Evolutionary conservation across 2,329 filamentous ascomycete species (phyloP).

Genomic region (Colletotrichum neosansevieriae): DNA sequence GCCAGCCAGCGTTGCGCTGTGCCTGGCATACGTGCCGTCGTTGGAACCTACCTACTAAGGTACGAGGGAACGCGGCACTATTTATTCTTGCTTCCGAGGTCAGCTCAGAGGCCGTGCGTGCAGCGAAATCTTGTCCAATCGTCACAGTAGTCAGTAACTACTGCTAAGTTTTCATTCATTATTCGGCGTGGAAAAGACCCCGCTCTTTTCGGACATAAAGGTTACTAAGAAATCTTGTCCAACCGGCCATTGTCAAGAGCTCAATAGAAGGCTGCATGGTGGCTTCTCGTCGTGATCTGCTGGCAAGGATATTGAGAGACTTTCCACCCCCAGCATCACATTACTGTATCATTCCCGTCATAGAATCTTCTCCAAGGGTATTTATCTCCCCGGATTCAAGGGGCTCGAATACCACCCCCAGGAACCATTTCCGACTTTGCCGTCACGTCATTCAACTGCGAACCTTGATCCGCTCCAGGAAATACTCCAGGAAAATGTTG

Average conservation of each 20-base stretch:
- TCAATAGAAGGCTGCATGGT: neutral
- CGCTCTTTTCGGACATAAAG: too few relatives aligned
- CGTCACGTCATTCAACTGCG: slow-evolving; percentile 32
- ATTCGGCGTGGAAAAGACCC: too few relatives aligned
- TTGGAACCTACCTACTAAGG: neutral
- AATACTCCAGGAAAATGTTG: neutral
- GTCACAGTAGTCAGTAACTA: too few relatives aligned
- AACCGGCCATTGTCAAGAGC: neutral
- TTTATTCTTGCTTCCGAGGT: slow-evolving; percentile 1
- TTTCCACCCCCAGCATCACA: neutral
- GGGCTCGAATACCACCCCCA: slow-evolving; percentile 22
- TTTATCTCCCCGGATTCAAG: slow-evolving; percentile 30
- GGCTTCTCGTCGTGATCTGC: neutral
- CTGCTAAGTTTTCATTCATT: too few relatives aligned
- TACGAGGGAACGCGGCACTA: slow-evolving; percentile 4
- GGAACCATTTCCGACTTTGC: slow-evolving; percentile 9
- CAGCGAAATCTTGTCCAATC: too few relatives aligned
- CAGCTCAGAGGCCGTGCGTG: slow-evolving; percentile 22
- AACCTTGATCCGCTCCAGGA: slow-evolving; percentile 23
- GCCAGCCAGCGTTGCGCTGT: slow-evolving; percentile 15
- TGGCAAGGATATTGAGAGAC: slow-evolving; percentile 4
- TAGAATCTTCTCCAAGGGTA: slow-evolving; percentile 10
- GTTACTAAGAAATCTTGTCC: too few relatives aligned
- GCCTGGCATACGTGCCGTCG: slow-evolving; percentile 14
- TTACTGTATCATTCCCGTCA: slow-evolving; percentile 22